A percentile compares a stretch with the other conserved stretches of the same genome.
These are phyloP conservation scores for Torrubiella hemipterigena DNA, from an alignment of 2,329 filamentous ascomycete species.

Conservation along the genomic window DNA sequence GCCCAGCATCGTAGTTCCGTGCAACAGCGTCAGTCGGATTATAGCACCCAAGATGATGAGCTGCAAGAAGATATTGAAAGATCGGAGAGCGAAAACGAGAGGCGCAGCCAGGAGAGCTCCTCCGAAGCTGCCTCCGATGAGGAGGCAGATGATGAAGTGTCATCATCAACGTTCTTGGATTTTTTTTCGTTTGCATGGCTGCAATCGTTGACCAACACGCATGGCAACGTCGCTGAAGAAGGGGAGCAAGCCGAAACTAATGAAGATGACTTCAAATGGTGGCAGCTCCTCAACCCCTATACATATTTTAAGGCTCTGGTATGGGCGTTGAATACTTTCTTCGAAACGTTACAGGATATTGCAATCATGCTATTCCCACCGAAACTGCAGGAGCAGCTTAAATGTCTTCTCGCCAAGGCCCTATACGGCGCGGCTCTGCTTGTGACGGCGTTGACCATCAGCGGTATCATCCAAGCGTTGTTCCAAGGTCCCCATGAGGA, in stretches of 20 bases:
- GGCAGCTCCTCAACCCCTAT: constrained; percentile 17
- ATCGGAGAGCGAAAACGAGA: constrained; percentile 1
- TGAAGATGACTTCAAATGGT: constrained; percentile 10
- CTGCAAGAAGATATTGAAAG: no score
- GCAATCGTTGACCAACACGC: no score
- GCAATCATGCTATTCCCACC: constrained; percentile 7
- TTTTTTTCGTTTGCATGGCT: no score
- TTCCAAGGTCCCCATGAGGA: not conserved
- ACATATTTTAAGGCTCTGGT: constrained; percentile 16
- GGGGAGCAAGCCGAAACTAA: no score
- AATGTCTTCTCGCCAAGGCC: constrained; percentile 4
- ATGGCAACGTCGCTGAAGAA: no score
- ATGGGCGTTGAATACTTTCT: constrained; percentile 12
- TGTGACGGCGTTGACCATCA: constrained; percentile 2
- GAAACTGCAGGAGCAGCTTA: constrained; percentile 5
- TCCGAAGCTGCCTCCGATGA: no score
- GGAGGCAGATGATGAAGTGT: not conserved
- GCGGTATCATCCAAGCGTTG: constrained; percentile 3
- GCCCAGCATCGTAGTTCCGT: no score
- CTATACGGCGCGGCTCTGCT: constrained; percentile 2
- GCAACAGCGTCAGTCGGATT: no score
- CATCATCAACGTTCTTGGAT: no score
- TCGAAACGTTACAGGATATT: constrained; percentile 10
- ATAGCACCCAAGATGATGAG: no score
- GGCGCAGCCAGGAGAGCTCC: no score